Evolutionary conservation across 2,329 filamentous ascomycete species (phyloP).

Genomic region (Xenoacremonium recifei): DNA sequence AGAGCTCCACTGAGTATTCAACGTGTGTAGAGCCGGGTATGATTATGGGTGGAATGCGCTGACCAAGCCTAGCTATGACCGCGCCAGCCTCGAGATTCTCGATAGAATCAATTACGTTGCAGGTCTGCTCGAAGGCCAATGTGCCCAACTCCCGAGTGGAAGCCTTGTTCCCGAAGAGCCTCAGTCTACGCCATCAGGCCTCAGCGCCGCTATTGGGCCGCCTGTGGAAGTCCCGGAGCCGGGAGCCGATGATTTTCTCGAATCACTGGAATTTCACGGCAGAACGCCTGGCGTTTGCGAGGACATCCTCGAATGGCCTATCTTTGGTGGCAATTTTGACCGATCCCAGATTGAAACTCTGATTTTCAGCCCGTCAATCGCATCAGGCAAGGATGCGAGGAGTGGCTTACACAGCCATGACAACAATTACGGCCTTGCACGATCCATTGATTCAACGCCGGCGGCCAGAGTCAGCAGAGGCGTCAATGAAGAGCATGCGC

Average conservation of each 20-base stretch:
- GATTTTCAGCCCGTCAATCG: neutral
- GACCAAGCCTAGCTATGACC: neutral
- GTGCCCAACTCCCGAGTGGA: neutral
- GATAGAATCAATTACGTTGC: neutral
- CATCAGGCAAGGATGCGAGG: too few relatives aligned
- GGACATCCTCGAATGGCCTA: constrained; percentile 1
- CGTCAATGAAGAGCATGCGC: constrained; percentile 21
- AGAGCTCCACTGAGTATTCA: neutral
- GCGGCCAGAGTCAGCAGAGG: neutral
- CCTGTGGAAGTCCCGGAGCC: too few relatives aligned
- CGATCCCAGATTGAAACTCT: neutral
- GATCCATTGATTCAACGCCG: neutral
- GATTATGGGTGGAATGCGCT: neutral
- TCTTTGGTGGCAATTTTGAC: neutral
- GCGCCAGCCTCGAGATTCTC: constrained; percentile 1
- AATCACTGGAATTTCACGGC: neutral
- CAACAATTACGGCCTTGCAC: neutral
- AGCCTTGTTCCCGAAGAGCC: neutral
- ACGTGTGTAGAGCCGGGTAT: neutral
- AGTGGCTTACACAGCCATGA: too few relatives aligned
- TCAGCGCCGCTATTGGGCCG: neutral
- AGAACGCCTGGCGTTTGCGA: neutral
- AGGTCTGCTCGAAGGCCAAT: neutral
- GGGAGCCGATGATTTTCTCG: too few relatives aligned
- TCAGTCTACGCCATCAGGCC: neutral